Percentiles rank a stretch among this genome's conserved stretches.
Conservation (phyloP, 805 yeast species). For the Ogataea naganishii region DNA sequence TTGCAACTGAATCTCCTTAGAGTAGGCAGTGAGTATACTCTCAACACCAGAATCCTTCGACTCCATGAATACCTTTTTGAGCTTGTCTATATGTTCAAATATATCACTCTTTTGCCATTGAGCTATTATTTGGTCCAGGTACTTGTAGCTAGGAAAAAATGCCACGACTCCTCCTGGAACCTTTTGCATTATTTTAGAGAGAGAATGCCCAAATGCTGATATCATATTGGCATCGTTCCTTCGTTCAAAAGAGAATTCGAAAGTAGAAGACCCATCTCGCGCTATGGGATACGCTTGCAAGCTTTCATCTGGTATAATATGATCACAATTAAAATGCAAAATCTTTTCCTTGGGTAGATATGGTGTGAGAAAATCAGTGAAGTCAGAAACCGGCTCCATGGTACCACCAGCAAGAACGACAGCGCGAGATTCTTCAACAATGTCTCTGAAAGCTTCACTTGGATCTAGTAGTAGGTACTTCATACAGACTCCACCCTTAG, state of each 20-base stretch:
- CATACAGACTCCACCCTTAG: slow-evolving; percentile 27
- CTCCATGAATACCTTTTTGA: slow-evolving; percentile 51
- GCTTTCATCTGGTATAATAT: slow-evolving; percentile 68
- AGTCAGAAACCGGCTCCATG: slow-evolving; percentile 83
- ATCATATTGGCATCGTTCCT: slow-evolving; percentile 42
- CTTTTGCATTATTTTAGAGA: slow-evolving; percentile 30
- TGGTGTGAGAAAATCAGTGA: slow-evolving; percentile 58
- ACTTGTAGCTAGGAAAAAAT: slow-evolving; percentile 81
- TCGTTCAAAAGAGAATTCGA: slow-evolving; percentile 64
- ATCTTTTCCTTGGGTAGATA: slow-evolving; percentile 33
- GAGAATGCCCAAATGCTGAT: slow-evolving; percentile 36
- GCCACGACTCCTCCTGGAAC: slow-evolving; percentile 74
- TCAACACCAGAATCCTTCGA: slow-evolving; percentile 35
- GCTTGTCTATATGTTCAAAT: slow-evolving; percentile 24
- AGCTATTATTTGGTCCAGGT: slow-evolving; percentile 40
- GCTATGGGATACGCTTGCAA: slow-evolving; percentile 51
- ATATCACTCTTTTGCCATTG: slow-evolving; percentile 40
- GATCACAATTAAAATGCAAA: slow-evolving; percentile 65
- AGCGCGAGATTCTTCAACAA: slow-evolving; percentile 58
- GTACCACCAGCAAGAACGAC: slow-evolving; percentile 91
- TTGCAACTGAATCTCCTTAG: slow-evolving; percentile 25
- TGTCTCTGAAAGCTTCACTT: slow-evolving; percentile 53
- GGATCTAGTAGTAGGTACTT: slow-evolving; percentile 79
- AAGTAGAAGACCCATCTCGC: slow-evolving; percentile 15
- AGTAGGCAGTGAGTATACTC: slow-evolving; percentile 40